Evolutionary conservation across 441 rosid genomes (phyloP).

Genomic region (Gossypium aridum): DNA sequence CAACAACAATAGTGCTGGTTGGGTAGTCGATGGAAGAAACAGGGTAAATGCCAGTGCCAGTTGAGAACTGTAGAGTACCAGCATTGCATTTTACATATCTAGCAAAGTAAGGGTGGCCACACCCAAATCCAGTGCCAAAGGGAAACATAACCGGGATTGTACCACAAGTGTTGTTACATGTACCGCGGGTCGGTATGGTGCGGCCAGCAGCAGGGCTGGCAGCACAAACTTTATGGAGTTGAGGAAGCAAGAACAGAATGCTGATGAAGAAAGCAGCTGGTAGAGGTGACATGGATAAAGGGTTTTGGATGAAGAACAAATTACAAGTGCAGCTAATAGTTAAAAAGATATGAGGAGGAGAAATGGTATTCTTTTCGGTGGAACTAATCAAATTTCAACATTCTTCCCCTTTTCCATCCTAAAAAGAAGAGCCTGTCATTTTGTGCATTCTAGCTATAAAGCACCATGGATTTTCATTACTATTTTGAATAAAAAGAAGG

Average conservation of each 20-base stretch:
- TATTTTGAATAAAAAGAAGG: neutral
- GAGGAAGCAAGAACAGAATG: conserved; percentile 22
- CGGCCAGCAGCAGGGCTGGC: conserved; percentile 24
- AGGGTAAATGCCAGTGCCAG: conserved; percentile 43
- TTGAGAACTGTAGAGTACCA: conserved; percentile 44
- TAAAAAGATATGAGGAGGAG: conserved; percentile 9
- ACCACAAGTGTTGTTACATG: conserved; percentile 44
- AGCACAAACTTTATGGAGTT: conserved; percentile 13
- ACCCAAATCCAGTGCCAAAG: conserved; percentile 52
- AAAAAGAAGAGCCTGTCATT: conserved; percentile 32
- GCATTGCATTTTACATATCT: conserved; percentile 46
- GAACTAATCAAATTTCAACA: conserved; percentile 19
- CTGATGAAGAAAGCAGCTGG: conserved; percentile 12
- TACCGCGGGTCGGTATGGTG: conserved; percentile 25
- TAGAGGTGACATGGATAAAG: conserved; percentile 31
- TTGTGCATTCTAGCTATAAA: conserved; percentile 35
- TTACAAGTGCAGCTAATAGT: neutral
- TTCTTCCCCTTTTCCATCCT: conserved; percentile 20
- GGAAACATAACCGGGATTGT: conserved; percentile 41
- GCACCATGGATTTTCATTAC: conserved; percentile 17
- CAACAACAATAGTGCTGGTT: conserved; percentile 29
- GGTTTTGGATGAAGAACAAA: conserved; percentile 8
- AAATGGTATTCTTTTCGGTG: conserved; percentile 21
- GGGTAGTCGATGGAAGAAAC: conserved; percentile 47
- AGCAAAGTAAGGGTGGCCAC: conserved; percentile 56